A percentile compares a stretch with the other conserved stretches of the same genome.
phyloP scores from a whole-genome alignment of 148 eudicot genomes.

The Vaccinium macrocarpon region DNA sequence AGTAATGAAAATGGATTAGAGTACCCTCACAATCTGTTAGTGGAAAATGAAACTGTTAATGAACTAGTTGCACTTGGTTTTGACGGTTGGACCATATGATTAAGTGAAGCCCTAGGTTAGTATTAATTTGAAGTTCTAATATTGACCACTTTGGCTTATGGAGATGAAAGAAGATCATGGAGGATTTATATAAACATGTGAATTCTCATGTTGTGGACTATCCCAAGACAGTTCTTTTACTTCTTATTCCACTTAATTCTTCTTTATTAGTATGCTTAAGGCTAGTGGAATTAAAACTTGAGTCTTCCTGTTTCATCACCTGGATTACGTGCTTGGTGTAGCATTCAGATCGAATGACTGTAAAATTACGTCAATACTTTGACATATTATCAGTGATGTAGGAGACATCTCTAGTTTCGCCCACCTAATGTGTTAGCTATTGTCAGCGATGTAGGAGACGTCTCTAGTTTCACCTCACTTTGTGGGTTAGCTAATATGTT shows the following conservation, averaged over 20 bases:
- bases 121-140: background rate
- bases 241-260: background rate
- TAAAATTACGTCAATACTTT: background rate
- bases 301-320: no score
- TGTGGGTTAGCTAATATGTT: no score
- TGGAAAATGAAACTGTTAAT: background rate
- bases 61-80: background rate
- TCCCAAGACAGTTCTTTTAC: background rate
- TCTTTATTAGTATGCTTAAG: background rate
- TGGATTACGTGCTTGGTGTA: background rate
- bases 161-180: background rate
- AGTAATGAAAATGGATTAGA: background rate
- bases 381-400: no score
- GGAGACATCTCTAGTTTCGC: no score
- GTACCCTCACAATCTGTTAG: background rate
- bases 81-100: background rate
- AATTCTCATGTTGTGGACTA: background rate
- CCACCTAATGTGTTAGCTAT: background rate
- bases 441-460: no score
- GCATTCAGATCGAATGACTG: background rate
- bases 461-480: no score
- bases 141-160: background rate
- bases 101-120: background rate
- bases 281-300: background rate
- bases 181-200: background rate